Base-by-base conservation (phyloP, 202 grass and related monocot genomes). In the Musa balbisiana region DNA sequence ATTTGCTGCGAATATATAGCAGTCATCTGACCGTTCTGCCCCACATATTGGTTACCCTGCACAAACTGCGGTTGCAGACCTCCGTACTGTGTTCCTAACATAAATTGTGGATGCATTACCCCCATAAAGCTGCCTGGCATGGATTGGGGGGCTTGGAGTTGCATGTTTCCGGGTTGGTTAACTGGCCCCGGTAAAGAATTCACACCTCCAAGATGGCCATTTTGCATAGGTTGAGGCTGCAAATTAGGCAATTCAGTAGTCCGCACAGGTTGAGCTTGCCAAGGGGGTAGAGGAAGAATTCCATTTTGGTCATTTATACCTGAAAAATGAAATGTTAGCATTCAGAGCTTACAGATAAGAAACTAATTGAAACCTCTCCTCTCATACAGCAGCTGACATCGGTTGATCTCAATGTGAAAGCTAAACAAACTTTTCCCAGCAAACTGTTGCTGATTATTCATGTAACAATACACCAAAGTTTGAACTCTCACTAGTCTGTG, bases 1-100 rank as follows among this genome's bases (percentile, higher is more conserved):
- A 82, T 77, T 20, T 80, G 81, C 52, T 95, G 91, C 72, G 81
- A 78, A 81, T 99, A 88, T 71, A 95, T 87, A n/a, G 83, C 80
- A 58, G 72, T 78, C 78, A 86, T 83, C 62, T 86, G 86, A 69
- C 81, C 82, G 3, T 64, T 56, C 80, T 87, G 90, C 85, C 51
- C 82, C 29, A 63, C 82, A 14, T 86, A 82, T 55, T 88, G 91
- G 67, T 73, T 69, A 27, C 70, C 82, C 9, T 67, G 75, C 49
- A 52, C 50, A 12, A 62, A 29, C 59, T 89, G 93, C 49, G 63
- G 80, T 80, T 87, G 89, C 76, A 82, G 79, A 66, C 67, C 62
- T 76, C 88, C 77, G 2, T 85, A 19, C 26, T 85, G 89, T 2
- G 33, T 3, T 10, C 59, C 50, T 0, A 62, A 17, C 60, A 80